phyloP scores from a whole-genome alignment of 2,329 filamentous ascomycete genomes.

The Trichoderma endophyticum region DNA sequence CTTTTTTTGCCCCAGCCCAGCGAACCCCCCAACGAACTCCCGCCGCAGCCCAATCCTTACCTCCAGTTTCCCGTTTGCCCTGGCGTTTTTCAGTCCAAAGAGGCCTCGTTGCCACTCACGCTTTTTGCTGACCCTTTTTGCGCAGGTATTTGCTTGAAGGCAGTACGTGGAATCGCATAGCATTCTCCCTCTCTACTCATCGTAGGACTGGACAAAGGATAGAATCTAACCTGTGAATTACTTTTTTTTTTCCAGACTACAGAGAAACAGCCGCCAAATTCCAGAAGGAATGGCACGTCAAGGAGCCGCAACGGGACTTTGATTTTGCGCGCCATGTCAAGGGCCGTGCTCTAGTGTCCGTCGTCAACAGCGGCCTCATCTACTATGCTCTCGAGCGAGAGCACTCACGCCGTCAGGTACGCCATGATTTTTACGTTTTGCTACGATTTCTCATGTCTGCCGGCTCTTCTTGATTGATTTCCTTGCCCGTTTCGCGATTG shows the following conservation, averaged over 20 bases:
- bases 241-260: constrained; percentile 49
- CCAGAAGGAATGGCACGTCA: constrained; percentile 65
- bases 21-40: constrained; percentile 18
- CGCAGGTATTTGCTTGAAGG: constrained; percentile 59
- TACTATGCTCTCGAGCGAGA: constrained; percentile 60
- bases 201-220: neutral
- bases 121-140: constrained; percentile 14
- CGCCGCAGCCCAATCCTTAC: neutral
- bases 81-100: neutral
- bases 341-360: constrained; percentile 60
- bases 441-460: neutral
- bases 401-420: constrained; percentile 50
- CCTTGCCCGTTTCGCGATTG: constrained; percentile 3
- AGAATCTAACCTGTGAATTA: constrained; percentile 28
- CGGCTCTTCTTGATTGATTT: constrained; percentile 11
- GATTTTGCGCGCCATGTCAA: constrained; percentile 64
- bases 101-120: constrained; percentile 22
- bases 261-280: constrained; percentile 65
- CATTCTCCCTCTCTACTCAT: neutral
- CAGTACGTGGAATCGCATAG: constrained; percentile 47
- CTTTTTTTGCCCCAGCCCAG: constrained; percentile 23
- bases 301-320: constrained; percentile 60
- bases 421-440: constrained; percentile 16
- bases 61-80: neutral
- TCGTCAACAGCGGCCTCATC: constrained; percentile 61